Conservation (phyloP, 768 basidiomycete genomes). For the Neoboletus brunneissimus region DNA sequence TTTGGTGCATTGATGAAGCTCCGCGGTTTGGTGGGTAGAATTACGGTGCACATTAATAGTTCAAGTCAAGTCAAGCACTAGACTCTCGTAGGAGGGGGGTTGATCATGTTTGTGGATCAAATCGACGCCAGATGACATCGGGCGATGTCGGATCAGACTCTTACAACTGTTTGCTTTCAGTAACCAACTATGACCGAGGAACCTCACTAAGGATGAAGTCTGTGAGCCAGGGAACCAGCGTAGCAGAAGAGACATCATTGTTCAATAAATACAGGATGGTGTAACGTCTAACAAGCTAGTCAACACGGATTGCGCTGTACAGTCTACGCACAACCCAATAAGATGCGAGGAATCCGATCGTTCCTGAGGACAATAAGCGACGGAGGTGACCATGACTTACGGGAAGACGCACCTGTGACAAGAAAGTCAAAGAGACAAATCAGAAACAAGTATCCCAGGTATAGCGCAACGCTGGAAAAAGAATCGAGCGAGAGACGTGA, state of each 20-base stretch:
- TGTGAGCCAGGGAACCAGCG: background rate
- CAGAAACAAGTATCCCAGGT: conserved; percentile 87
- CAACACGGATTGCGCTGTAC: conserved; percentile 80
- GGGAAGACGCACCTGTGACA: conserved; percentile 59
- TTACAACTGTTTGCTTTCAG: background rate
- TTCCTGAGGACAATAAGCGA: conserved; percentile 46
- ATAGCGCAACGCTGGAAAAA: conserved; percentile 75
- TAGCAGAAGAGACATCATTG: background rate
- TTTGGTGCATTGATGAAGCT: too few relatives aligned
- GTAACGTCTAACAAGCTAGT: conserved; percentile 34
- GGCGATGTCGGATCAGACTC: background rate
- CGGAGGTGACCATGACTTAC: background rate
- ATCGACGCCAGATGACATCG: background rate
- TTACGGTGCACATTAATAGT: background rate
- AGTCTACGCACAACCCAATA: conserved; percentile 88
- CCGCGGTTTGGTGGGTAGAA: too few relatives aligned
- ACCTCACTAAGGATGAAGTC: background rate
- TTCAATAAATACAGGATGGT: conserved; percentile 13
- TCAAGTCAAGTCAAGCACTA: background rate
- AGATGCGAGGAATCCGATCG: conserved; percentile 87
- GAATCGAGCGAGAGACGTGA: conserved; percentile 85
- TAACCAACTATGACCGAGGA: background rate
- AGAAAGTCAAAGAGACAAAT: conserved; percentile 84
- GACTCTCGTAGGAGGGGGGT: background rate
- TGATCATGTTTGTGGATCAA: background rate